Conservation (phyloP, 2,329 filamentous ascomycete species). For the Nothopassalora personata region DNA sequence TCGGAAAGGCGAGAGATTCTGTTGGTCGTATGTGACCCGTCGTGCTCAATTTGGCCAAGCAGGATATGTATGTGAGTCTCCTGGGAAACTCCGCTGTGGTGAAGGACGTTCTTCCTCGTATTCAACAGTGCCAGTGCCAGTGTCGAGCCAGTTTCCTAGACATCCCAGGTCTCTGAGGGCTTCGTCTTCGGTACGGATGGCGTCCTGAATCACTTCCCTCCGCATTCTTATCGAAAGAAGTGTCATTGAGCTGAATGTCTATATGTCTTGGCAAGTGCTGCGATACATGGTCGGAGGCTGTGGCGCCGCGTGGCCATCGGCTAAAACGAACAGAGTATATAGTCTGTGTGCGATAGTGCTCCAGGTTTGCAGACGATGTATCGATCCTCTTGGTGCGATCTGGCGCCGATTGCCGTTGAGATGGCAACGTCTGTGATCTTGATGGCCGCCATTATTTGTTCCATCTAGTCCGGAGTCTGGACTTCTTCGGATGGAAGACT, state of each 20-base stretch:
- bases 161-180: neutral
- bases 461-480: neutral
- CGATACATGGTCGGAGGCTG: neutral
- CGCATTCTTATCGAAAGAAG: neutral
- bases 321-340: neutral
- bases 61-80: neutral
- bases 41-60: neutral
- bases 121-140: neutral
- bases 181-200: neutral
- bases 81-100: neutral
- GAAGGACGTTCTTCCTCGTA: neutral
- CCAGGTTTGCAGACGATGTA: neutral
- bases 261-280: neutral
- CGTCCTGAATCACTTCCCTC: neutral
- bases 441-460: neutral
- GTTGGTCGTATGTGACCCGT: neutral
- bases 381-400: neutral
- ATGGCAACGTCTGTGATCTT: neutral
- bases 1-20: neutral
- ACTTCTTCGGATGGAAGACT: neutral
- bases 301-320: neutral
- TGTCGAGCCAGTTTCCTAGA: neutral
- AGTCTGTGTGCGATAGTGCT: neutral
- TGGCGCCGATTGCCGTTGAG: neutral
- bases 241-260: neutral